These are phyloP conservation scores for Collybia mongolica DNA, from an alignment of 768 basidiomycete species.

Conservation along the genomic window DNA sequence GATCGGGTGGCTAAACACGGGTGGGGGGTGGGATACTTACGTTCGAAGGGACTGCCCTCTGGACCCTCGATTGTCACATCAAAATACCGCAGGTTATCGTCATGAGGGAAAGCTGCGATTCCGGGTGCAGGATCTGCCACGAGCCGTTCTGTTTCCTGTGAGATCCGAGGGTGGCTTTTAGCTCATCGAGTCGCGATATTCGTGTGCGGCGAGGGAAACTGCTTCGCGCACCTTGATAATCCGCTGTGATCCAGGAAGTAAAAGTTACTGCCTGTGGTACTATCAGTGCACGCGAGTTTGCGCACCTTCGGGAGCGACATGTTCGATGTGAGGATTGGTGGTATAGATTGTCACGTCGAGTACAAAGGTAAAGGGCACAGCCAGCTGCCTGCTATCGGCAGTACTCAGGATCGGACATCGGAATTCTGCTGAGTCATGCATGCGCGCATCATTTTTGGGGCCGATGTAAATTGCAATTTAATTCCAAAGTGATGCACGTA, in stretches of 20 bases:
- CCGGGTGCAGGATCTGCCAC: constrained; percentile 97
- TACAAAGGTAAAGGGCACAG: constrained; percentile 1
- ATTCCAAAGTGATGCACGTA: no score
- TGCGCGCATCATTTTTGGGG: neutral
- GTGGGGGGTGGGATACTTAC: constrained; percentile 38
- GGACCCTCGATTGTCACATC: constrained; percentile 97
- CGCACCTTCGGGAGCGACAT: constrained; percentile 59
- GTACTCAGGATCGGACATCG: constrained; percentile 7
- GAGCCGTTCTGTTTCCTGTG: constrained; percentile 96
- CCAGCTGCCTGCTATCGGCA: neutral
- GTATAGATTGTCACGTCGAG: constrained; percentile 4
- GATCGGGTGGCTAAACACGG: neutral
- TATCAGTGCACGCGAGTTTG: neutral
- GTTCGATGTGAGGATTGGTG: constrained; percentile 5
- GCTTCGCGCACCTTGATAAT: constrained; percentile 45
- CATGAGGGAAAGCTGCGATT: constrained; percentile 92
- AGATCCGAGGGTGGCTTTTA: constrained; percentile 3
- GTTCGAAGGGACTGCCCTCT: constrained; percentile 87
- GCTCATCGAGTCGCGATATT: neutral
- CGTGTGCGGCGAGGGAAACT: constrained; percentile 1
- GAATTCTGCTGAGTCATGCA: constrained; percentile 13
- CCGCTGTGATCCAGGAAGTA: constrained; percentile 33
- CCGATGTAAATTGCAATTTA: neutral
- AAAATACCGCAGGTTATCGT: constrained; percentile 98
- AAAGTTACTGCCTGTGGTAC: neutral